Evolutionary conservation across 352 stramenopile species (phyloP), one percentile per base, ranked within the genome.

Genomic region (Pythium graminicola): DNA sequence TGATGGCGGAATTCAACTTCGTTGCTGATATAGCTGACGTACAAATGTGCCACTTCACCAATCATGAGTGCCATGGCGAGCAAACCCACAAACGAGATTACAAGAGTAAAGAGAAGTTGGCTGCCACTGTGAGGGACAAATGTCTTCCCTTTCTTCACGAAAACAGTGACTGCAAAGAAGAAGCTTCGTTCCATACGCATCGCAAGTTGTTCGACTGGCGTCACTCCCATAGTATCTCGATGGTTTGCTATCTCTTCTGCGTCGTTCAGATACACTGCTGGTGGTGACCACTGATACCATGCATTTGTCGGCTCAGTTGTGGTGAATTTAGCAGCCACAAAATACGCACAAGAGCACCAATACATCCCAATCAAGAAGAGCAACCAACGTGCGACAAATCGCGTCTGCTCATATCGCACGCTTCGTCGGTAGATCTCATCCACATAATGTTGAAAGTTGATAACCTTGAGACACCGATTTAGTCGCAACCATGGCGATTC

Each of bases 1-100:
- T 89, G 83, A 43, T 85, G 86, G 14, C 73, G 71, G 33, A 78
- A 89, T 36, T 73, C 66, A 13, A 89, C 73, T 62, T 89, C 77
- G 53, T 84, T 81, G 22, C 60, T 65, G 29, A 86, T 89, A 36
- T 81, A 83, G 13, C 71, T 85, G 49, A 89, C 78, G 35, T 81
- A 86, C 6, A 89, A 51, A 38, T 71, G 84, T 1, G 77, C 76
- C 22, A 86, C 72, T 49, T 89, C 73, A n/a, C 77, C 73, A 23
- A 86, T 75, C 72, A 86, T 85, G 47, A 80, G 85, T 2, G 73
- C 69, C 74, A 85, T 83, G 19, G 68, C 64, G 1, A 88, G 39
- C 10, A 85, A 31, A 0, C 76, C 72, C 29, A 80, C 17, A 36
- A 88, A 83, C 45, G 62, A 80, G n/a, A 59, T 67, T 29, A 73